A percentile compares a stretch with the other conserved stretches of the same genome.
Evolutionary conservation across 140 eudicot species (phyloP).

Genomic region (Senecio squalidus): DNA sequence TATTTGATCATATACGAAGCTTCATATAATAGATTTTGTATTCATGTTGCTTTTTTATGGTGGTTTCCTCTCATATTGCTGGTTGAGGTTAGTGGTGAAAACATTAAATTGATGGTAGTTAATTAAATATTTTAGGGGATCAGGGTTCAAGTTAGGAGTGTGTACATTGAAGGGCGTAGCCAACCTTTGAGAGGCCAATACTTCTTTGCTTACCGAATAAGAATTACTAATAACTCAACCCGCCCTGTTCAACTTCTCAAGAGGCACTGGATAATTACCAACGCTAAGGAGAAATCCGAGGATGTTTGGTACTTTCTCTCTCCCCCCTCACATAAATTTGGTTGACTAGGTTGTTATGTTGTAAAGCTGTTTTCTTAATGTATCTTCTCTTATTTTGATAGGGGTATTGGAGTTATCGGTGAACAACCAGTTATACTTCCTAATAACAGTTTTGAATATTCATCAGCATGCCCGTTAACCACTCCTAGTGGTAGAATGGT

Average conservation of each 20-base stretch:
- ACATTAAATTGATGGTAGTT: slow-evolving; percentile 1
- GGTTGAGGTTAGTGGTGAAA: slow-evolving; percentile 2
- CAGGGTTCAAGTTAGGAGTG: slow-evolving; percentile 97
- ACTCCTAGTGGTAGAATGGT: slow-evolving; percentile 98
- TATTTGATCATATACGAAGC: background rate
- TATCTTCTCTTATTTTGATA: slow-evolving; percentile 16
- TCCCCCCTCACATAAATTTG: background rate
- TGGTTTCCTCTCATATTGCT: background rate
- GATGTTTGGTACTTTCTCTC: slow-evolving; percentile 66
- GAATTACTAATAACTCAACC: slow-evolving; percentile 87
- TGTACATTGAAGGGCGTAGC: slow-evolving; percentile 77
- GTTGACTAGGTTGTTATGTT: slow-evolving; percentile 1
- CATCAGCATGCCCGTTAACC: slow-evolving; percentile 96
- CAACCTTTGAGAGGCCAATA: slow-evolving; percentile 83
- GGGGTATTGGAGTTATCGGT: slow-evolving; percentile 97
- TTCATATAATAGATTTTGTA: background rate
- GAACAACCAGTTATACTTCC: slow-evolving; percentile 99
- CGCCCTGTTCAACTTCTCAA: slow-evolving; percentile 91
- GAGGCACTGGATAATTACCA: slow-evolving; percentile 95
- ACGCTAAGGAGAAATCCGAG: slow-evolving; percentile 89
- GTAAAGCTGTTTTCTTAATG: background rate
- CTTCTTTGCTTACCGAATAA: slow-evolving; percentile 85
- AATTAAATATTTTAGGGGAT: slow-evolving; percentile 52
- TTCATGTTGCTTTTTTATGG: background rate
- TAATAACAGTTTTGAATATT: slow-evolving; percentile 82